Evolutionary conservation across 2,329 filamentous ascomycete genomes (phyloP), one percentile per base, ranked within the genome.

Genomic region (Exophiala dermatitidis): DNA sequence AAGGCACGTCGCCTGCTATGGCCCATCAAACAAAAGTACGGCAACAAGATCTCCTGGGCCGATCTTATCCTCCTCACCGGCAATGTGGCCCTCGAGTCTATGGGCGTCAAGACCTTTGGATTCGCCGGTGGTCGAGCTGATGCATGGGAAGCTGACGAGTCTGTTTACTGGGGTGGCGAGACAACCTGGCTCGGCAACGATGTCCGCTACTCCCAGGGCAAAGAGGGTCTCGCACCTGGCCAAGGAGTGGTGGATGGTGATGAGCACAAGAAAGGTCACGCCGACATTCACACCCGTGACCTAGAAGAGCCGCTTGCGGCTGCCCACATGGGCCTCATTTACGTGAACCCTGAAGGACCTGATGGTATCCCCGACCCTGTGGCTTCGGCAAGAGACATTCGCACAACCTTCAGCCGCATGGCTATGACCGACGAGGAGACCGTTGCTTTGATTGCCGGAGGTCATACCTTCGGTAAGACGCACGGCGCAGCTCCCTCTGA

Each of bases 1-100:
- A 90, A 90, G 79, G 86, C 85, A 32, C 85, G 86, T 52, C 85
- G 86, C 59, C 79, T 90, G 52, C 74, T 90, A 40, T 88, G 85
- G 83, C 86, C 86, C 52, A 82, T 90, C 73, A 90, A 90, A 80
- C 85, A 88, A 63, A 90, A 90, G 77, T 90, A 90, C 61, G 86
- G 86, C 68, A 82, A 81, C 76, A 88, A 86, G 75, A 85, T 90
- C 70, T 89, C 86, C 0, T 90, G 86, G 86, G 83, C 85, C 28
- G 86, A 90, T 66, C 71, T 90, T 54, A 68, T 85, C 46, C 75
- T 88, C 52, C 77, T 90, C 50, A 79, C 84, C 30, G 86, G 86
- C 60, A 89, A 89, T 67, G 85, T 89, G 10, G 85, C 86, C 44
- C 77, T 90, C 59, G 86, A 90, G 72, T 81, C 79, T 58, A 88